Base-by-base conservation (phyloP, 2,329 filamentous ascomycete species). In the Hymenoscyphus occultus region DNA sequence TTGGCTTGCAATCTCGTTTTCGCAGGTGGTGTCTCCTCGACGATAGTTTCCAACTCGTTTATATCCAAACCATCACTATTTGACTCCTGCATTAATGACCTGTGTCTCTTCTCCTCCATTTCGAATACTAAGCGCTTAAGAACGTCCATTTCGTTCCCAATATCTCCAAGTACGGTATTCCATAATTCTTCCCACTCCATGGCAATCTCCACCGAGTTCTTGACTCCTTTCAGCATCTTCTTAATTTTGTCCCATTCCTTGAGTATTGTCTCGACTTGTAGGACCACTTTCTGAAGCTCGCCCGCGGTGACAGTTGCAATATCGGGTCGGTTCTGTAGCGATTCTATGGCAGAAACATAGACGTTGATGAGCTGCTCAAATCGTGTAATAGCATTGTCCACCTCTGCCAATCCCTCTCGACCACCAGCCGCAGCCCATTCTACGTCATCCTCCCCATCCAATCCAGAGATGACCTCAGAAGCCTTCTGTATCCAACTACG, bases 181-280 rank as follows among this genome's bases (percentile, higher is more conserved):
- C 95, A 98, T 42, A 99, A 82, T 78, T 98, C 93, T 77, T 97
- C 93, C 94, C 94, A 99, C 75, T 99, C 95, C 93, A 98, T 96
- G 58, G 95, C 95, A 65, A 97, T 88, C 77, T 98, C 95, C 19
- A 99, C 94, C 74, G 98, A 94, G 59, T 86, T 86, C 76, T 96
- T 96, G 64, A 97, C 90, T 32, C 80, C 88, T 68, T 90, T 90
- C 60, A 99, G 80, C 1, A 90, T 89, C 54, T 81, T 82, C 72
- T 92, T 90, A 72, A 97, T 94, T 70, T 88, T 87, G 56, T 87
- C 83, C 95, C 95, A 99, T 73, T 93, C 91, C 42, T 83, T 83
- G 67, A 97, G 81, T 65, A 97, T 95, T 22, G 83, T 82, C 73
- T 98, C 94, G 90, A 98, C 97, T 78, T 97, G 92, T 12, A 85